phyloP scores from a whole-genome alignment of 2,329 filamentous ascomycete species.

The Metarhizium sp. region DNA sequence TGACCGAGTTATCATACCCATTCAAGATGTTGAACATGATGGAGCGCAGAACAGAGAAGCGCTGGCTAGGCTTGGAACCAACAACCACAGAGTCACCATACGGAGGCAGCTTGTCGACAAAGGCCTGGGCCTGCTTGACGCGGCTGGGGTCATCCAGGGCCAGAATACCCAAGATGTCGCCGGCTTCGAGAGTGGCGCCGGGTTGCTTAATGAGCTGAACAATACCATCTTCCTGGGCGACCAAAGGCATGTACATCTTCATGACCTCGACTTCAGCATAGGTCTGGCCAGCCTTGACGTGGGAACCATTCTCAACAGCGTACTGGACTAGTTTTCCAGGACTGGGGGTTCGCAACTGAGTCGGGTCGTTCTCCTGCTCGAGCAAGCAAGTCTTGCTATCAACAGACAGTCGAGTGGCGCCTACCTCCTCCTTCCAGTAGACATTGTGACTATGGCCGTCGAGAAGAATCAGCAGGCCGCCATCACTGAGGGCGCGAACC shows the following conservation, averaged over 20 bases:
- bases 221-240: slow-evolving; percentile 89
- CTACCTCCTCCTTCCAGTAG: slow-evolving; percentile 99
- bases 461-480: slow-evolving; percentile 83
- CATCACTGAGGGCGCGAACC: slow-evolving; percentile 85
- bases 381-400: slow-evolving; percentile 97
- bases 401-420: slow-evolving; percentile 88
- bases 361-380: slow-evolving; percentile 98
- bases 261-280: slow-evolving; percentile 99
- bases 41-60: slow-evolving; percentile 66
- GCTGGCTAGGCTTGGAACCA: slow-evolving; percentile 85
- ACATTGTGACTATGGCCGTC: slow-evolving; percentile 93
- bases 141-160: slow-evolving; percentile 90
- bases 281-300: slow-evolving; percentile 83
- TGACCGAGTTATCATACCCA: slow-evolving; percentile 94
- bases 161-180: slow-evolving; percentile 96
- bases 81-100: slow-evolving; percentile 80
- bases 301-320: slow-evolving; percentile 87
- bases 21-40: slow-evolving; percentile 81
- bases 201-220: slow-evolving; percentile 99
- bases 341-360: slow-evolving; percentile 86
- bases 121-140: slow-evolving; percentile 93
- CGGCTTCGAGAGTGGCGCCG: slow-evolving; percentile 92
- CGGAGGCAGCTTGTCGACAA: slow-evolving; percentile 81
- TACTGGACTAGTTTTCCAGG: slow-evolving; percentile 98
- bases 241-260: slow-evolving; percentile 99